Percentiles rank a stretch among this genome's conserved stretches.
Conservation (phyloP, 2,329 filamentous ascomycete species). For the Sordariomycetes sp. region DNA sequence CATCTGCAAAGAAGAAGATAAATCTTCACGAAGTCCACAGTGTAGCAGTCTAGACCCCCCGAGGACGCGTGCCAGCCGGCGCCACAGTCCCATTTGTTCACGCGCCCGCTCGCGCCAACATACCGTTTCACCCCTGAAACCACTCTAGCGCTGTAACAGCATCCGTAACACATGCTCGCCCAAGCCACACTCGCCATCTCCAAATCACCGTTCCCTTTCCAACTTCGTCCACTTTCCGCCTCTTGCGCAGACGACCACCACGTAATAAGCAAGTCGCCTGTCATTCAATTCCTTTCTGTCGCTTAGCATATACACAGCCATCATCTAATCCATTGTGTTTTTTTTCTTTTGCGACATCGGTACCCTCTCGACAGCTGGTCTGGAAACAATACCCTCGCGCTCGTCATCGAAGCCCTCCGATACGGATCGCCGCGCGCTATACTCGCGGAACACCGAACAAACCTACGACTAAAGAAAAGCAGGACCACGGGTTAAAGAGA, state of each 20-base stretch:
- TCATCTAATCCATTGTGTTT: neutral
- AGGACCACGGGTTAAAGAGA: neutral
- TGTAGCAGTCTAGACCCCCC: neutral
- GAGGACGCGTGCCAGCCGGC: neutral
- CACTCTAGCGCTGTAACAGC: neutral
- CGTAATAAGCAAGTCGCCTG: neutral
- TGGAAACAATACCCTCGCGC: slow-evolving; percentile 8
- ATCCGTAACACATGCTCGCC: neutral
- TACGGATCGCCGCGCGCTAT: neutral
- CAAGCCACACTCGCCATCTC: neutral
- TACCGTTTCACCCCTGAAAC: slow-evolving; percentile 7
- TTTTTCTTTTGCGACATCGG: neutral
- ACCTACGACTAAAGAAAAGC: neutral
- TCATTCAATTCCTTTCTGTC: neutral
- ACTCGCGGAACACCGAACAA: neutral
- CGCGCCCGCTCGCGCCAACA: neutral
- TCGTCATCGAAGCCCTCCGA: slow-evolving; percentile 13
- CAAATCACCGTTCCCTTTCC: neutral
- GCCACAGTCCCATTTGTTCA: neutral
- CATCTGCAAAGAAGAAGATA: too few relatives aligned
- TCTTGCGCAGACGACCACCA: neutral
- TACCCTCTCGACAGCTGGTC: slow-evolving; percentile 3
- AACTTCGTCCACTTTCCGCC: neutral
- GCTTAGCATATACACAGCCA: neutral
- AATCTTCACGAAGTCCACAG: neutral